Base-by-base conservation (phyloP, 768 basidiomycete genomes). In the Amylocystis lapponica region DNA sequence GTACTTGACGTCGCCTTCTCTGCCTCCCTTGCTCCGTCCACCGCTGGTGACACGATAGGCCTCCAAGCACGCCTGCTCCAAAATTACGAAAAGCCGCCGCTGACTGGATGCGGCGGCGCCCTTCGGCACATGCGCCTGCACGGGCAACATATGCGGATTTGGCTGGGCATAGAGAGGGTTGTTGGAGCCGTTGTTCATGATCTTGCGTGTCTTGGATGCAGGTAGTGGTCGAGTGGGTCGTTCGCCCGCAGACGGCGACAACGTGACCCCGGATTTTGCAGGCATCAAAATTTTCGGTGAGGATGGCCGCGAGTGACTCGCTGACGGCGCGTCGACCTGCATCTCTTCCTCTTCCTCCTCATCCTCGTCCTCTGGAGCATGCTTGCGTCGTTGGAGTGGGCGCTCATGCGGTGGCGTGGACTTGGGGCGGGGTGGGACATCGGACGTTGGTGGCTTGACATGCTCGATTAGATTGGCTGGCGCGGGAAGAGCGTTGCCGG, bases 41-140 rank as follows among this genome's bases (percentile, higher is more conserved):
- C 77, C 74, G 34, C 79, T 72, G 34, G 82, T 81, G 49, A 96
- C 76, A 47, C 87, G 78, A 69, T 98, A 98, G 3, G 91, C 89
- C 69, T 98, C 95, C 40, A 99, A 71, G 59, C 96, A 99, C 0
- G 96, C 95, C 58, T 94, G 86, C 60, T 90, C 88, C 33, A 99
- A 70, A 9, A 99, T 75, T 37, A 99, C 94, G 49, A 86, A 96
- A 14, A 99, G 71, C 39, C 86, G 69, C 21, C 93, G 74, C 42
- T 78, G 75, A 2, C 69, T 64, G 0, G 53, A 52, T 0, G 74
- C 68, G 9, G 70, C 68, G n/a, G 72, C 64, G 26, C 72, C 70
- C 44, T 57, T 76, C 68, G 41, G 82, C 68, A 90, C 85, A 33
- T 82, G 80, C 2, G 88, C 88, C 55, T 87, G 86, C 0, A 88